Conservation (phyloP, 164 flowering plant genomes). For the Berberis thunbergii region DNA sequence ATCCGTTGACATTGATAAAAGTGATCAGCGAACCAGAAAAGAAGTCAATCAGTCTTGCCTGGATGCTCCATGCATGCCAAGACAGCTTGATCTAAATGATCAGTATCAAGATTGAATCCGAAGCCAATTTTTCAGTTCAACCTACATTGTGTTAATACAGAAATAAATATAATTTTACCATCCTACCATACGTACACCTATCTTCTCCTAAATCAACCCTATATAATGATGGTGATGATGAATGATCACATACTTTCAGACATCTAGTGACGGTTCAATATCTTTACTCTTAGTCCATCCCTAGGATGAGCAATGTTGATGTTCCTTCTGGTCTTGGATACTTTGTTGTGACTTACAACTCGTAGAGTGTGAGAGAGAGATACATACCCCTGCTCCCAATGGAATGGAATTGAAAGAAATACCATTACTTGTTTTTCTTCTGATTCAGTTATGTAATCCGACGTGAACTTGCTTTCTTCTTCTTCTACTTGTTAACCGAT, state of each 20-base stretch:
- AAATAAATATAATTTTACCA: conserved; percentile 24
- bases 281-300: background rate
- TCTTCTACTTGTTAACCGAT: background rate
- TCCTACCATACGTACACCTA: conserved; percentile 16
- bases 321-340: too few species aligned
- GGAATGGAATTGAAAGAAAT: too few species aligned
- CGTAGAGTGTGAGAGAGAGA: too few species aligned
- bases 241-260: background rate
- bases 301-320: background rate
- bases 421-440: background rate
- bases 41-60: conserved; percentile 19
- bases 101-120: too few species aligned
- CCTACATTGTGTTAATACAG: conserved; percentile 28
- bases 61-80: conserved; percentile 27
- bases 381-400: too few species aligned
- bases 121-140: conserved; percentile 3
- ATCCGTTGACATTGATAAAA: conserved; percentile 37
- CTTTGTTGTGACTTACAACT: too few species aligned
- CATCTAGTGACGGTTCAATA: background rate
- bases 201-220: conserved; percentile 17
- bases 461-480: background rate
- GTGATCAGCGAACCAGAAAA: conserved; percentile 23
- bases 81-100: conserved; percentile 3
- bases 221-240: conserved; percentile 18
- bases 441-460: background rate